Percentiles rank a stretch among this genome's conserved stretches.
These are phyloP conservation scores for Astrothelium macrocarpum DNA, from an alignment of 495 filamentous ascomycete genomes.

Conservation along the genomic window DNA sequence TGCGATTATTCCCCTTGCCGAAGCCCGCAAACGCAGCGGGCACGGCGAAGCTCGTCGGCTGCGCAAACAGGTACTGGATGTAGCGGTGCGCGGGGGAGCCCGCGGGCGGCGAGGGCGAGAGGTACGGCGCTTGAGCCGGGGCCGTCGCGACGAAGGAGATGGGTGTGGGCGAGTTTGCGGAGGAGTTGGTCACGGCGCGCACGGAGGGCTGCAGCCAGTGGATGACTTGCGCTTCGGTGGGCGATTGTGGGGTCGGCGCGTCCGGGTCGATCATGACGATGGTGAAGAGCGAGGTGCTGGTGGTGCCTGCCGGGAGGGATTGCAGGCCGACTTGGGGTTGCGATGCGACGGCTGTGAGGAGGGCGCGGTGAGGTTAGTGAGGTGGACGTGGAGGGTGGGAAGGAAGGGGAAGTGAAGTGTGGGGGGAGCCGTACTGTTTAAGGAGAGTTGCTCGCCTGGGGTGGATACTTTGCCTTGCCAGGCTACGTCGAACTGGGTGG, in stretches of 20 bases:
- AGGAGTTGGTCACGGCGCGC: background rate
- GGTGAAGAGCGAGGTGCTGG: constrained; percentile 3
- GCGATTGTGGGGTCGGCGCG: constrained; percentile 11
- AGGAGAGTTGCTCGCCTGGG: background rate
- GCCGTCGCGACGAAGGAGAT: constrained; percentile 2
- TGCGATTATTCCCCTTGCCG: constrained; percentile 9
- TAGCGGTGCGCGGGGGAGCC: constrained; percentile 12
- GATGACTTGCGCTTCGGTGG: constrained; percentile 8
- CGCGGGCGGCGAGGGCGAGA: constrained; percentile 10
- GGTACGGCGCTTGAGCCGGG: constrained; percentile 5
- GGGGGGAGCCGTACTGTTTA: background rate
- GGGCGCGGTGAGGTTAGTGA: background rate
- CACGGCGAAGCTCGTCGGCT: constrained; percentile 8
- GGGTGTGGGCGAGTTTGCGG: background rate
- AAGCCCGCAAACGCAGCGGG: constrained; percentile 8
- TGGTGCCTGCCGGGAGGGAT: background rate
- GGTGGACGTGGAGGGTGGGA: background rate
- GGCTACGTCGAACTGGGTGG: background rate
- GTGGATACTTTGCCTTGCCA: constrained; percentile 2
- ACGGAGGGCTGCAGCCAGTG: constrained; percentile 12
- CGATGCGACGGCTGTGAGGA: background rate
- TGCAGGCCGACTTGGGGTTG: background rate
- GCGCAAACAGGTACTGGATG: constrained; percentile 9
- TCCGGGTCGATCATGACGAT: constrained; percentile 14
- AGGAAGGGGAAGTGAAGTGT: background rate